Conservation (phyloP, 1,284 basidiomycete species). For the Pseudozyma sp. region DNA sequence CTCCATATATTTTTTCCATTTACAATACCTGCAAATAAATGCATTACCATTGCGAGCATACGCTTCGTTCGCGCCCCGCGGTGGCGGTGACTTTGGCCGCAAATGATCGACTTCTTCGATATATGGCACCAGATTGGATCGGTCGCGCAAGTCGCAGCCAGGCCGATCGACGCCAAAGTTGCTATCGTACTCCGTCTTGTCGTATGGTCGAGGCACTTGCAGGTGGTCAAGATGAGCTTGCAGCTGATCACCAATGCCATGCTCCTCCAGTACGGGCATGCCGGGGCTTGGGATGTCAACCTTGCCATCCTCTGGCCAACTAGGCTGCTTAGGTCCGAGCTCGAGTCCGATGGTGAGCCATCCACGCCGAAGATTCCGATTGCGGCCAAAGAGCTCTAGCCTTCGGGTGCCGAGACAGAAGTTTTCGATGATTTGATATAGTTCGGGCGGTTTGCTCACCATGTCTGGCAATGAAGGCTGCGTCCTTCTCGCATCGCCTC, state of each 20-base stretch:
- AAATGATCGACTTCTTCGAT: slow-evolving; percentile 54
- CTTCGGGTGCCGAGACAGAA: slow-evolving; percentile 94
- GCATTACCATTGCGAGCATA: slow-evolving; percentile 3
- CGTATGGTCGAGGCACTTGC: slow-evolving; percentile 40
- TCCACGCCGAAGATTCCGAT: slow-evolving; percentile 80
- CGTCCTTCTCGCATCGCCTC: not conserved
- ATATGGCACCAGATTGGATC: slow-evolving; percentile 61
- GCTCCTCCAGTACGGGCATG: slow-evolving; percentile 8
- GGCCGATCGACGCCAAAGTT: slow-evolving; percentile 61
- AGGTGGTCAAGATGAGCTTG: slow-evolving; percentile 14
- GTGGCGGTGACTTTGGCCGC: slow-evolving; percentile 61
- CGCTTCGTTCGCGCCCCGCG: slow-evolving; percentile 10
- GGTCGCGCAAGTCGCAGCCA: slow-evolving; percentile 53
- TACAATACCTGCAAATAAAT: no score
- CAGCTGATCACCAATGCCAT: slow-evolving; percentile 3
- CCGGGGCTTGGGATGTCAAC: slow-evolving; percentile 20
- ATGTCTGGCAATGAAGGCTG: slow-evolving; percentile 73
- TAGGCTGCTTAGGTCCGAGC: slow-evolving; percentile 55
- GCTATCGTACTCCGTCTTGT: slow-evolving; percentile 49
- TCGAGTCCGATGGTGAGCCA: slow-evolving; percentile 85
- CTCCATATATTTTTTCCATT: no score
- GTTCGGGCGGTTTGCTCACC: slow-evolving; percentile 88
- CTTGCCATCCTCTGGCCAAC: slow-evolving; percentile 22
- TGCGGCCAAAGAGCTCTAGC: slow-evolving; percentile 87
- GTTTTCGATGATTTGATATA: slow-evolving; percentile 94